phyloP scores from a whole-genome alignment of 106 monocot genomes.

The Dactylorhiza incarnata region DNA sequence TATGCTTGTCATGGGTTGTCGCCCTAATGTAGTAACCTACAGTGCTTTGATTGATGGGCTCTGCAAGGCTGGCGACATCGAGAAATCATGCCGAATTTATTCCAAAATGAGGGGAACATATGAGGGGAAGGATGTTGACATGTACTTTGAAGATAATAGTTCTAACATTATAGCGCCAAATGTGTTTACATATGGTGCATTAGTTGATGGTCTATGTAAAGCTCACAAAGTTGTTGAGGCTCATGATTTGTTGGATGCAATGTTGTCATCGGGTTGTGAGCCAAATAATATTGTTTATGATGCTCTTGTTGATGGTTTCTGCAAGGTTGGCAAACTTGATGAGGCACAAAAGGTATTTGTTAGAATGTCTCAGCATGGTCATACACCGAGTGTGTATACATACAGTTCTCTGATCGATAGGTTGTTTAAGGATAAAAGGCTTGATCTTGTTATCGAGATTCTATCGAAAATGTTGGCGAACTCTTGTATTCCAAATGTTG shows the following conservation, averaged over 20 bases:
- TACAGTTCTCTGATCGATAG: conserved; percentile 88
- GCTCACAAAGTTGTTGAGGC: conserved; percentile 79
- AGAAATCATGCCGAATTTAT: conserved; percentile 74
- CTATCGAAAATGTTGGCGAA: conserved; percentile 82
- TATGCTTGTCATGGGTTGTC: conserved; percentile 60
- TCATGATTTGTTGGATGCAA: conserved; percentile 53
- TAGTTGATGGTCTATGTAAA: conserved; percentile 96
- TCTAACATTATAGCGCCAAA: conserved; percentile 41
- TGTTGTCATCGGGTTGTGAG: conserved; percentile 60
- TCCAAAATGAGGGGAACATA: conserved; percentile 59
- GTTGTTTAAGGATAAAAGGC: conserved; percentile 78
- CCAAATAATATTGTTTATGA: conserved; percentile 92
- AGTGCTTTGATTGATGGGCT: conserved; percentile 88
- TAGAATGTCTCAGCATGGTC: conserved; percentile 62
- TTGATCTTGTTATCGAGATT: conserved; percentile 84
- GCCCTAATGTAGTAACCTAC: conserved; percentile 79
- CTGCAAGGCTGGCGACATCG: conserved; percentile 70
- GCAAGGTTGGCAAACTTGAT: conserved; percentile 78
- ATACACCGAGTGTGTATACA: conserved; percentile 66
- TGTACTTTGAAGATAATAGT: conserved; percentile 36
- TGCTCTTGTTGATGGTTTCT: conserved; percentile 92
- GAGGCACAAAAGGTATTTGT: conserved; percentile 69
- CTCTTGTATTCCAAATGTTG: conserved; percentile 79
- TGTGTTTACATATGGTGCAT: conserved; percentile 93
- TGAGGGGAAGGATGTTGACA: conserved; percentile 33